Percentiles rank a stretch among this genome's conserved stretches.
Conservation (phyloP, 768 basidiomycete species). For the Naganishia kalamii region DNA sequence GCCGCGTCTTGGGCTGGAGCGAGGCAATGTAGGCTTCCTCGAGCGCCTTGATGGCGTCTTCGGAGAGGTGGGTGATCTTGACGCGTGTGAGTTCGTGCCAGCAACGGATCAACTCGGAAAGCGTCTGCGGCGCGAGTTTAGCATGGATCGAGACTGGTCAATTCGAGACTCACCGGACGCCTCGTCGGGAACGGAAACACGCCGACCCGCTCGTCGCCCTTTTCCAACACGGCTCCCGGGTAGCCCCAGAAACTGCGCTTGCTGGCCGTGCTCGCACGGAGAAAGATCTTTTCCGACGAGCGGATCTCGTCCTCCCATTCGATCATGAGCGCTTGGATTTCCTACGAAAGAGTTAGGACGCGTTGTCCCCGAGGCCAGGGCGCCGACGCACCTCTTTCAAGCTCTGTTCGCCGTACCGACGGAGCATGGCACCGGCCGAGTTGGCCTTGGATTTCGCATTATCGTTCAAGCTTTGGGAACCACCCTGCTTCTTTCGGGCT, state of each 20-base stretch:
- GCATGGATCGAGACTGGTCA: not conserved
- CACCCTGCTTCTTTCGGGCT: slow-evolving; percentile 98
- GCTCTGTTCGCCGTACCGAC: slow-evolving; percentile 91
- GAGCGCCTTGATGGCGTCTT: slow-evolving; percentile 71
- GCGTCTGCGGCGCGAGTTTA: slow-evolving; percentile 58
- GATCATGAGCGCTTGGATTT: slow-evolving; percentile 72
- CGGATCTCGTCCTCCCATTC: slow-evolving; percentile 85
- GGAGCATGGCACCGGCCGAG: slow-evolving; percentile 85
- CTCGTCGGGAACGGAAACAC: slow-evolving; percentile 95
- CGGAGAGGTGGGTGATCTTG: slow-evolving; percentile 79
- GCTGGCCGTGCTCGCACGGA: slow-evolving; percentile 81
- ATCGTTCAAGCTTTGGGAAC: slow-evolving; percentile 85
- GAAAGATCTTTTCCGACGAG: slow-evolving; percentile 82
- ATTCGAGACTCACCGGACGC: slow-evolving; percentile 64
- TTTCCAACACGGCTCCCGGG: slow-evolving; percentile 67
- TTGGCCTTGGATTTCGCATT: slow-evolving; percentile 86
- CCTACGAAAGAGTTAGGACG: slow-evolving; percentile 50
- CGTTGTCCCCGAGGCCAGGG: not conserved
- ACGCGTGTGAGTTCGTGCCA: slow-evolving; percentile 75
- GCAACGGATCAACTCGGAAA: slow-evolving; percentile 80
- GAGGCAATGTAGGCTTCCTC: slow-evolving; percentile 87
- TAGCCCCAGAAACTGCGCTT: slow-evolving; percentile 84
- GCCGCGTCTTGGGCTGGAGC: slow-evolving; percentile 64
- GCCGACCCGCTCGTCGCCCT: slow-evolving; percentile 71
- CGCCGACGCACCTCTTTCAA: slow-evolving; percentile 59